Conservation (phyloP, 2,329 filamentous ascomycete genomes). For the Diaporthe australafricana region DNA sequence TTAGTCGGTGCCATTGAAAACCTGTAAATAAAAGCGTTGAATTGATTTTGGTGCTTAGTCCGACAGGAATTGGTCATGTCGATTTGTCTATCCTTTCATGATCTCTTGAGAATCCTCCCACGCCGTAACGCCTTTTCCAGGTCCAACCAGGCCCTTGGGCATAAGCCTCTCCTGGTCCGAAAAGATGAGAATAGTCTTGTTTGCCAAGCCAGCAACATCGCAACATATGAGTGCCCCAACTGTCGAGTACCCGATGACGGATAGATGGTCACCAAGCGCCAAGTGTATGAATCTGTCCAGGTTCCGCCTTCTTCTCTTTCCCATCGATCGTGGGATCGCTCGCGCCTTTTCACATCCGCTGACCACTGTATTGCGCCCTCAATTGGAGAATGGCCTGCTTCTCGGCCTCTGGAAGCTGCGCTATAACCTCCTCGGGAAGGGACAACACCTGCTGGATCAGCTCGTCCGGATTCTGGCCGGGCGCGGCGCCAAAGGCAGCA, state of each 20-base stretch:
- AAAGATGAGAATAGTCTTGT: background rate
- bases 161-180: background rate
- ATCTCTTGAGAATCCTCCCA: background rate
- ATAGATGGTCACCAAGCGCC: background rate
- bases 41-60: background rate
- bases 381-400: constrained; percentile 83
- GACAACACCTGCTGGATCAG: constrained; percentile 85
- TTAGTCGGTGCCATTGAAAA: background rate
- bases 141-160: constrained; percentile 4
- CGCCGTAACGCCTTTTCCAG: constrained; percentile 19
- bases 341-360: constrained; percentile 14
- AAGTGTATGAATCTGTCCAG: background rate
- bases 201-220: background rate
- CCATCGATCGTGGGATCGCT: background rate
- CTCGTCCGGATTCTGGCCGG: constrained; percentile 71
- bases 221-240: background rate
- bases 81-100: background rate
- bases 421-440: constrained; percentile 83
- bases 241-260: background rate
- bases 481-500: constrained; percentile 48
- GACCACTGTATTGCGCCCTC: constrained; percentile 58
- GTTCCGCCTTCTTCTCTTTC: background rate
- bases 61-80: background rate
- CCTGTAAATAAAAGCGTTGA: constrained; percentile 12
- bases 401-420: constrained; percentile 80